phyloP scores from a whole-genome alignment of 495 filamentous ascomycete genomes.

The Penicillium fimorum region DNA sequence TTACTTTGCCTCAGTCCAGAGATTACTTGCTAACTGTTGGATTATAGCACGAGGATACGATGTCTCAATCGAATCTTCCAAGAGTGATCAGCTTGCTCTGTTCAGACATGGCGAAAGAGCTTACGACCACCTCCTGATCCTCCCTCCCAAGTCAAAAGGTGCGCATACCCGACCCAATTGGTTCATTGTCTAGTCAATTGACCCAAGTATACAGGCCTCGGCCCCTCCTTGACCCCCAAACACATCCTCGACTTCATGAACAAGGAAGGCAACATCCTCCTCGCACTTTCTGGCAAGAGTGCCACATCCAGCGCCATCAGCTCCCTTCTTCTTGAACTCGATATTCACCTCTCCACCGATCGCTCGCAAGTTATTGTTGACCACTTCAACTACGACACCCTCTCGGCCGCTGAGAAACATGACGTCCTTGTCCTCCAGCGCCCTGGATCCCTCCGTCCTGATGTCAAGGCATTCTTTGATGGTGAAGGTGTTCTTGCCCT shows the following conservation, averaged over 20 bases:
- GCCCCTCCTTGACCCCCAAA: conserved; percentile 82
- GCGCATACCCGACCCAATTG: conserved; percentile 12
- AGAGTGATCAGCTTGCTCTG: conserved; percentile 74
- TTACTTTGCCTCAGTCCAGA: conserved; percentile 3
- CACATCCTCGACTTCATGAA: conserved; percentile 88
- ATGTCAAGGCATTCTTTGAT: conserved; percentile 76
- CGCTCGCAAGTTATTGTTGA: conserved; percentile 81
- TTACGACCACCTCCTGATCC: conserved; percentile 86
- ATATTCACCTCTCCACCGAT: conserved; percentile 85
- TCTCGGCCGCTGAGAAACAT: conserved; percentile 75
- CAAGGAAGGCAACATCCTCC: conserved; percentile 84
- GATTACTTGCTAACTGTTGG: conserved; percentile 19
- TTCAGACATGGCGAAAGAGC: conserved; percentile 83
- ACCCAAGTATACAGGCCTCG: conserved; percentile 60
- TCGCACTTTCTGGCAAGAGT: conserved; percentile 75
- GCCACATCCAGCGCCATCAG: conserved; percentile 73
- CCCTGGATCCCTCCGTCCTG: conserved; percentile 58
- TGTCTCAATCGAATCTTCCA: conserved; percentile 78
- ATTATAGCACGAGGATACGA: conserved; percentile 75
- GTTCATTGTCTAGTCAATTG: conserved; percentile 23
- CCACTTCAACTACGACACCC: conserved; percentile 89
- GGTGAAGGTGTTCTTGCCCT: conserved; percentile 73
- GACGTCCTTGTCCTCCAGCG: conserved; percentile 78
- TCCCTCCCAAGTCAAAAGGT: conserved; percentile 90
- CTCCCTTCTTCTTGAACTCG: conserved; percentile 85